Percentiles rank a stretch among this genome's conserved stretches.
phyloP scores from a whole-genome alignment of 1,284 basidiomycete species.

The Lignosus rhinocerotis region DNA sequence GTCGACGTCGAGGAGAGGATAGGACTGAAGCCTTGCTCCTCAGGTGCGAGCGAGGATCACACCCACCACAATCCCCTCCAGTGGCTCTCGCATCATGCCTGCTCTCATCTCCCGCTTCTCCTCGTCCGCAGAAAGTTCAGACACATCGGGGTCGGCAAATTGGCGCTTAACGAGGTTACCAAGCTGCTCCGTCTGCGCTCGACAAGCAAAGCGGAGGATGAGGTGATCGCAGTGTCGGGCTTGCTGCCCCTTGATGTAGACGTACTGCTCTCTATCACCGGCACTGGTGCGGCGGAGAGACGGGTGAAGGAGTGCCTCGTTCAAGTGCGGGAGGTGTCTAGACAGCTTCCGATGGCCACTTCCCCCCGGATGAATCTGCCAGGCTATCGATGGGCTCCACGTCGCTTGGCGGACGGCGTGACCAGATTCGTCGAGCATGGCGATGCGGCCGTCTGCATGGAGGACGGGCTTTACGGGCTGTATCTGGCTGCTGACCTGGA shows the following conservation, averaged over 20 bases:
- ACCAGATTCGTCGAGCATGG: too few species aligned
- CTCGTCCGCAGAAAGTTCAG: background rate
- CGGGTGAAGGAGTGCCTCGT: conserved; percentile 1
- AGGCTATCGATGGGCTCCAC: background rate
- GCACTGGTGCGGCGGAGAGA: background rate
- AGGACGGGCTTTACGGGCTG: background rate
- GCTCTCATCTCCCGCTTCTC: background rate
- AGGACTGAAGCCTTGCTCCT: background rate
- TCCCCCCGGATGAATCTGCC: background rate
- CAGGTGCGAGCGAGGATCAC: background rate
- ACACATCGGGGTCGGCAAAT: background rate
- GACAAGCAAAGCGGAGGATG: conserved; percentile 18
- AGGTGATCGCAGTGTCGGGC: conserved; percentile 14
- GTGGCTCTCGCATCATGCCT: background rate
- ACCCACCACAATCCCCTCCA: background rate
- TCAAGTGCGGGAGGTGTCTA: background rate
- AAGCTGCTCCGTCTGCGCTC: conserved; percentile 3
- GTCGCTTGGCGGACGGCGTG: background rate
- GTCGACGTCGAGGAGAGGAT: conserved; percentile 2
- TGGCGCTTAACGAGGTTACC: background rate
- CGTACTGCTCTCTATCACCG: conserved; percentile 4
- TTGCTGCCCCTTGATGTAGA: conserved; percentile 8
- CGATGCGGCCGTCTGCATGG: background rate
- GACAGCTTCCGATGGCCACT: background rate
- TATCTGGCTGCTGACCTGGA: background rate